Evolutionary conservation across 2,329 filamentous ascomycete species (phyloP).

Genomic region (Bipolaris zeicola): DNA sequence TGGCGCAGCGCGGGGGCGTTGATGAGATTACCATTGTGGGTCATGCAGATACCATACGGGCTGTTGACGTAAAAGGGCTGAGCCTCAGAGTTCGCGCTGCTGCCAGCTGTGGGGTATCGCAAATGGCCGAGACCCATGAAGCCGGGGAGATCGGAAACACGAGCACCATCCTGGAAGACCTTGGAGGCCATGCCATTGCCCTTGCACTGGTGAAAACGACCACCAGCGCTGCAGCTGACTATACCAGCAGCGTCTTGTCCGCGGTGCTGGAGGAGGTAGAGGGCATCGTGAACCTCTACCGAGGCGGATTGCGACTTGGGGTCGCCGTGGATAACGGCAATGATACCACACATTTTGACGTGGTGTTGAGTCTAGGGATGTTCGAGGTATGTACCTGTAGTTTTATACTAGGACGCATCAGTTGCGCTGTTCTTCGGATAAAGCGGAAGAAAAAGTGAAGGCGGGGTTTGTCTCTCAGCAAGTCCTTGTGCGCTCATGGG

Average conservation of each 20-base stretch:
- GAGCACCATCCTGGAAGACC: constrained; percentile 81
- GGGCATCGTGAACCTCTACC: constrained; percentile 53
- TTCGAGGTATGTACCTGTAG: background rate
- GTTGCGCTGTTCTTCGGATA: constrained; percentile 21
- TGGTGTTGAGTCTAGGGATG: background rate
- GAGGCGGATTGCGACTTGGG: constrained; percentile 48
- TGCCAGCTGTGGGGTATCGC: constrained; percentile 88
- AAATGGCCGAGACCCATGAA: constrained; percentile 88
- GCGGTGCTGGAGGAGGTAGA: constrained; percentile 58
- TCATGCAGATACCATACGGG: constrained; percentile 80
- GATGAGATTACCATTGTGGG: constrained; percentile 89
- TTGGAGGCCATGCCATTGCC: constrained; percentile 85
- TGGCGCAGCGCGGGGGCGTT: constrained; percentile 72
- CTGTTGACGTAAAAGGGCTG: constrained; percentile 92
- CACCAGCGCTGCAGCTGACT: constrained; percentile 73
- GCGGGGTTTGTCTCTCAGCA: constrained; percentile 37
- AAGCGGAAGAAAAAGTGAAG: constrained; percentile 22
- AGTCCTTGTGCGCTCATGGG: constrained; percentile 46
- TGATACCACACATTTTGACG: constrained; percentile 57
- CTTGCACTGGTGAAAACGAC: constrained; percentile 87
- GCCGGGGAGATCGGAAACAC: constrained; percentile 75
- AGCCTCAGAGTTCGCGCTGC: constrained; percentile 80
- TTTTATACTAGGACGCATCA: constrained; percentile 28
- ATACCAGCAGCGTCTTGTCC: constrained; percentile 91
- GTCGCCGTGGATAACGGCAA: constrained; percentile 56